Percentiles rank a stretch among this genome's conserved stretches.
Conservation (phyloP, 371 early-diverging fungal species). For the Mycotypha africana region DNA sequence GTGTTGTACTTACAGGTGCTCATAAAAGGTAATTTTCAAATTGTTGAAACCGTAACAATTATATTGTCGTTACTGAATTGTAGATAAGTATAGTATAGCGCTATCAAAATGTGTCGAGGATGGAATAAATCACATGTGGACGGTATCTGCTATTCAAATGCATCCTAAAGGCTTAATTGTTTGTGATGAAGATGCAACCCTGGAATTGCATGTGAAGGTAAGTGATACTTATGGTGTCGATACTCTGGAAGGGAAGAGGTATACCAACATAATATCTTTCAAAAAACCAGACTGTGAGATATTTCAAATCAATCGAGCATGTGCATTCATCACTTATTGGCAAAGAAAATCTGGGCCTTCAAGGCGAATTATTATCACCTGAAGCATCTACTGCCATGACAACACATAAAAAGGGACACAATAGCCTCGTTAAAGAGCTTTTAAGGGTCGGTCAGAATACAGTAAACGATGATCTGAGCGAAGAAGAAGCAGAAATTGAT, state of each 20-base stretch:
- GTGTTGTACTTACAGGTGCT: conserved; percentile 78
- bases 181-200: conserved; percentile 78
- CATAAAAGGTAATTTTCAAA: conserved; percentile 67
- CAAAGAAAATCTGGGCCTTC: conserved; percentile 21
- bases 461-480: no score
- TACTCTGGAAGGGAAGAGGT: conserved; percentile 51
- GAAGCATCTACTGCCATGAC: conserved; percentile 10
- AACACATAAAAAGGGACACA: conserved; percentile 2
- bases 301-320: conserved; percentile 64
- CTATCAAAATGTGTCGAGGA: conserved; percentile 80
- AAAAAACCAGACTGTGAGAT: conserved; percentile 58
- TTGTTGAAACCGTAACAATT: conserved; percentile 73
- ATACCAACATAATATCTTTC: no score
- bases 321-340: conserved; percentile 77
- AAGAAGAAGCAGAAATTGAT: conserved; percentile 8
- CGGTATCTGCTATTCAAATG: conserved; percentile 78
- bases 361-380: conserved; percentile 42
- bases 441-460: no score
- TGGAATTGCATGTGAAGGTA: conserved; percentile 77
- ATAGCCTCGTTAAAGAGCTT: conserved; percentile 6
- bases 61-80: conserved; percentile 79
- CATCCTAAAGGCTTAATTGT: conserved; percentile 82
- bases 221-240: conserved; percentile 68
- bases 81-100: conserved; percentile 80
- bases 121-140: conserved; percentile 84